Conservation (phyloP, 2,329 filamentous ascomycete genomes). For the Neurospora crassa region DNA sequence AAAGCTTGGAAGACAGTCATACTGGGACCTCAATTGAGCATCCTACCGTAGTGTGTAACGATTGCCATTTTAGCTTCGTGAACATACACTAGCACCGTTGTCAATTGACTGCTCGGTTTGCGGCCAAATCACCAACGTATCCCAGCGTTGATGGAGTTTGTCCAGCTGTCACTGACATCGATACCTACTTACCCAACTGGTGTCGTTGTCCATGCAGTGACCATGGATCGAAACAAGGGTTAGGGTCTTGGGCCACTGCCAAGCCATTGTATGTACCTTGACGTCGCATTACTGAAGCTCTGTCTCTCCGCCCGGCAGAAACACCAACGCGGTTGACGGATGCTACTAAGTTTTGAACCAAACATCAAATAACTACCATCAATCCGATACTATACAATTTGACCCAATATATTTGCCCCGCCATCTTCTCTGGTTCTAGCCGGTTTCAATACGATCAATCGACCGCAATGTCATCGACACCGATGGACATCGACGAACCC, state of each 20-base stretch:
- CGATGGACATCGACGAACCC: slow-evolving; percentile 46
- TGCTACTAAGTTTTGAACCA: not conserved
- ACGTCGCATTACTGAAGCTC: not conserved
- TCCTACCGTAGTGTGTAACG: not conserved
- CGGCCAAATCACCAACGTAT: not conserved
- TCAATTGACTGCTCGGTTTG: not conserved
- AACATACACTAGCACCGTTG: not conserved
- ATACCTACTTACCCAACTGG: too few relatives aligned
- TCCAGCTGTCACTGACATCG: not conserved
- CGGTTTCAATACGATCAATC: not conserved
- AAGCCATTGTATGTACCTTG: not conserved
- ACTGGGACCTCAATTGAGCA: not conserved
- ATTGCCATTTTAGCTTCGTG: not conserved
- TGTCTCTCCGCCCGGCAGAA: slow-evolving; percentile 16
- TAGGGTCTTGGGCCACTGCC: not conserved
- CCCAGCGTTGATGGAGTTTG: not conserved
- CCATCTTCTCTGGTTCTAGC: too few relatives aligned
- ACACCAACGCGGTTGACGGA: not conserved
- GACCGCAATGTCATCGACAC: slow-evolving; percentile 38
- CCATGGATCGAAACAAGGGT: not conserved
- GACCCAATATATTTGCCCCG: not conserved
- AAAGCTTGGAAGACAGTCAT: not conserved
- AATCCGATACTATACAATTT: not conserved
- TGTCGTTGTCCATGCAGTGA: not conserved
- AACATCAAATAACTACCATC: not conserved